Percentiles rank a stretch among this genome's conserved stretches.
Evolutionary conservation across 192 early-diverging fungal genomes (phyloP).

Genomic region (Gigaspora rosea): DNA sequence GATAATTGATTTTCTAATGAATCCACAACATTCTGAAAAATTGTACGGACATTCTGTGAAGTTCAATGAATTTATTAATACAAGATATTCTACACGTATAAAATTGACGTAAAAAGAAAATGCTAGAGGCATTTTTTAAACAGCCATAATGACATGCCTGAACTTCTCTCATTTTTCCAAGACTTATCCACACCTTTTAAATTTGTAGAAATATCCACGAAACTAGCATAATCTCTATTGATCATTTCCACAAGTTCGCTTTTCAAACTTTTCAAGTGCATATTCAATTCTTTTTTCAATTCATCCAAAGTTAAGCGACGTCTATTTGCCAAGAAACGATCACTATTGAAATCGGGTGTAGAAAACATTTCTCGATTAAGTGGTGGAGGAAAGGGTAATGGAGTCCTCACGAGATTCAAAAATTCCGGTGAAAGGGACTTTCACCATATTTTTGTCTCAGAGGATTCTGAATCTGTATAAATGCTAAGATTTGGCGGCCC

Average conservation of each 20-base stretch:
- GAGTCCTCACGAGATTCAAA: neutral
- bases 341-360: conserved; percentile 56
- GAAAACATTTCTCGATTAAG: conserved; percentile 24
- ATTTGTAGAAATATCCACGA: conserved; percentile 78
- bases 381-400: conserved; percentile 24
- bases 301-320: conserved; percentile 66
- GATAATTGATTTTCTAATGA: conserved; percentile 61
- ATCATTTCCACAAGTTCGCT: conserved; percentile 76
- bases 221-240: conserved; percentile 79
- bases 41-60: conserved; percentile 50
- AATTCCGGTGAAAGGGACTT: neutral
- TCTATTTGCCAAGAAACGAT: conserved; percentile 62
- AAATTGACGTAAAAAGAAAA: too few species aligned
- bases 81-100: neutral
- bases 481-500: neutral
- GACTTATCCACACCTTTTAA: conserved; percentile 72
- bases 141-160: conserved; percentile 50
- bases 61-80: neutral
- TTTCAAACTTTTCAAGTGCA: conserved; percentile 62
- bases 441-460: neutral
- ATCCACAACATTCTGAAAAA: conserved; percentile 55
- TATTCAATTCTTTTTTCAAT: conserved; percentile 62
- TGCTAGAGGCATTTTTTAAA: too few species aligned
- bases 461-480: neutral
- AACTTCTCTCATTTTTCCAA: conserved; percentile 60